Conservation (phyloP, 1,284 basidiomycete genomes). For the Sparassis latifolia region DNA sequence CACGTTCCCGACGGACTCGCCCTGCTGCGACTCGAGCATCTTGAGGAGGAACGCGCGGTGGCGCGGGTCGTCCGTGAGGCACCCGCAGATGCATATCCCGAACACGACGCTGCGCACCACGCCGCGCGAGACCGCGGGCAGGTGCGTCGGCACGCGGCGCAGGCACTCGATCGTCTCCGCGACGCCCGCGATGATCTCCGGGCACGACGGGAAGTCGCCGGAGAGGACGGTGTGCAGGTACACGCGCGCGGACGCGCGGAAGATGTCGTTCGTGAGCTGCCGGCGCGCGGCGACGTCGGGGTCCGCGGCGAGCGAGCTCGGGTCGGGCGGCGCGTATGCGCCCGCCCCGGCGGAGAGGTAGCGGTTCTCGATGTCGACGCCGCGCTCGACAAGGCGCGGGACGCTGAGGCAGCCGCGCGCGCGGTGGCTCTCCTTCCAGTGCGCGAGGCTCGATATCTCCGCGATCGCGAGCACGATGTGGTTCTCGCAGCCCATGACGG, state of each 20-base stretch:
- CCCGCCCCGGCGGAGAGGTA: slow-evolving; percentile 22
- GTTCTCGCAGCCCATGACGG: slow-evolving; percentile 82
- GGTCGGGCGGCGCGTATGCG: slow-evolving; percentile 9
- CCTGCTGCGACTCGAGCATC: slow-evolving; percentile 44
- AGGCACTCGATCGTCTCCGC: slow-evolving; percentile 49
- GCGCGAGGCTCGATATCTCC: slow-evolving; percentile 59
- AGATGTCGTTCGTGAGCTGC: slow-evolving; percentile 57
- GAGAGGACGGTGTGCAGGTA: slow-evolving; percentile 69
- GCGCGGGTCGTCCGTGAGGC: slow-evolving; percentile 46
- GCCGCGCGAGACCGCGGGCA: slow-evolving; percentile 36
- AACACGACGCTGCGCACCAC: slow-evolving; percentile 76
- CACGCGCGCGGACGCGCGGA: slow-evolving; percentile 64
- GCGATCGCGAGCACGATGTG: slow-evolving; percentile 70
- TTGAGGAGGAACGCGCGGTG: slow-evolving; percentile 40
- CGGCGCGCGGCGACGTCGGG: slow-evolving; percentile 35
- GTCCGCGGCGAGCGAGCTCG: slow-evolving; percentile 6
- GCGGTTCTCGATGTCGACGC: slow-evolving; percentile 43
- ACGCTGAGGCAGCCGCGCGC: slow-evolving; percentile 42
- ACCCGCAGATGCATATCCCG: slow-evolving; percentile 65
- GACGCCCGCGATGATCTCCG: slow-evolving; percentile 52
- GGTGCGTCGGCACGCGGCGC: slow-evolving; percentile 33
- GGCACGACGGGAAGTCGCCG: slow-evolving; percentile 56
- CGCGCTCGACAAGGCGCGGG: slow-evolving; percentile 49
- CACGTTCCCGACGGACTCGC: slow-evolving; percentile 56
- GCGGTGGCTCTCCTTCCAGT: slow-evolving; percentile 51